A percentile compares a stretch with the other conserved stretches of the same genome.
Conservation (phyloP, 495 filamentous ascomycete genomes). For the Staphylotrichum longicolle region DNA sequence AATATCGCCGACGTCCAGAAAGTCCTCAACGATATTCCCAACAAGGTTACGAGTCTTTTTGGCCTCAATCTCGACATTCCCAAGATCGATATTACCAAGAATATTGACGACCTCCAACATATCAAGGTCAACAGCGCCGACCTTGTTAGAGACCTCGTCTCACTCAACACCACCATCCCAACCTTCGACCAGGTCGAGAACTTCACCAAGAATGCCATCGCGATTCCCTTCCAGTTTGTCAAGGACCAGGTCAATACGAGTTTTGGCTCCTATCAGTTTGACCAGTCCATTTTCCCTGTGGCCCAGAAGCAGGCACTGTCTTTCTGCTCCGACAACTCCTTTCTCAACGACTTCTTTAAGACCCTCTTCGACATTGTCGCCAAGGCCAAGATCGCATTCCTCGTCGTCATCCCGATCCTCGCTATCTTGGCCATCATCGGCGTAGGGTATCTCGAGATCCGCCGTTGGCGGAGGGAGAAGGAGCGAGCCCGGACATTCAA, state of each 20-base stretch:
- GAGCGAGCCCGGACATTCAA: slow-evolving; percentile 64
- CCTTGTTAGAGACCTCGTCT: slow-evolving; percentile 61
- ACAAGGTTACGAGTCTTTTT: slow-evolving; percentile 39
- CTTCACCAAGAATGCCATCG: slow-evolving; percentile 66
- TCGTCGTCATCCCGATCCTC: slow-evolving; percentile 64
- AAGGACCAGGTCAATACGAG: slow-evolving; percentile 66
- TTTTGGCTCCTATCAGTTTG: slow-evolving; percentile 69
- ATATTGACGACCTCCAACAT: slow-evolving; percentile 62
- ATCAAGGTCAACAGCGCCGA: slow-evolving; percentile 63
- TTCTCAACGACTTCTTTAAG: slow-evolving; percentile 84
- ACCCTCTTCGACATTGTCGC: slow-evolving; percentile 58
- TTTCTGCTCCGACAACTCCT: slow-evolving; percentile 84
- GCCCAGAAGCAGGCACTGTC: slow-evolving; percentile 75
- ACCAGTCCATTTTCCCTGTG: slow-evolving; percentile 72
- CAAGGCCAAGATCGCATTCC: slow-evolving; percentile 68
- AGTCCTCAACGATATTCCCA: slow-evolving; percentile 58
- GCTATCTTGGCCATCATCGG: slow-evolving; percentile 65
- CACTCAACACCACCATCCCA: slow-evolving; percentile 74
- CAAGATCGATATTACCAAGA: slow-evolving; percentile 55
- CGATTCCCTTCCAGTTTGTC: slow-evolving; percentile 72
- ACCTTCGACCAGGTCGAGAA: slow-evolving; percentile 81
- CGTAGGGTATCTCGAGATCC: slow-evolving; percentile 76
- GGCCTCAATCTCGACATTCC: slow-evolving; percentile 38
- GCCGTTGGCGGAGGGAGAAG: slow-evolving; percentile 70
- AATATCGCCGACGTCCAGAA: slow-evolving; percentile 56